Evolutionary conservation across 78 protist genomes (phyloP), one percentile per base, ranked within the genome.

Genomic region (Emiliania huxleyi): DNA sequence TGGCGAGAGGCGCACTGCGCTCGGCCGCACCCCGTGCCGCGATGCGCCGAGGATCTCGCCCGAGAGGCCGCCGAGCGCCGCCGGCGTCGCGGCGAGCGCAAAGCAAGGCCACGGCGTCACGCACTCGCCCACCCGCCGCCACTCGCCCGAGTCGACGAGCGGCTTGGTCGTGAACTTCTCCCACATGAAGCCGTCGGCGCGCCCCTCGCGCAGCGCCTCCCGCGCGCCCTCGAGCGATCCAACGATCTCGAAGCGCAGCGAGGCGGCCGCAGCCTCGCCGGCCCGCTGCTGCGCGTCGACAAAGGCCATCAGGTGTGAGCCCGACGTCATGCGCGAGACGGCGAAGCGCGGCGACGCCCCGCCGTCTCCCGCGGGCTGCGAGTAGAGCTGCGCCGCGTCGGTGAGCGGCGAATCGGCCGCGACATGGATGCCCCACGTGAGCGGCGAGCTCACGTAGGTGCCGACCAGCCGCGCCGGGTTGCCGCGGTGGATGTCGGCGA

Each of bases 161-260:
- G 35, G 40, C 55, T 81, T 81, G 18, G 89, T 44, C 6, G 89
- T 81, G 38, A 44, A 81, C 37, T 42, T 44, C 89, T 81, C 89
- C 89, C 89, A 81, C 89, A 81, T 44, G 89, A 44, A 81, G 56
- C 6, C 56, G 38, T 81, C 89, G 18, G 52, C 89, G 46, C 11
- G 3, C 26, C 85, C 85, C 8, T 77, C 85, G 85, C 44, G 85
- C 33, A 77, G 85, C n/a, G 48, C 42, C 18, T 1, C n/a, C 33
- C 35, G 85, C 49, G 85, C 85, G n/a, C 48, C 85, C 48, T 77
- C 35, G 3, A 77, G 85, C 23, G 22, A 1, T 19, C 46, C n/a
- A 19, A 40, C 85, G 42, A 81, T 23, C 23, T 23, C 89, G 23
- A 81, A 44, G 8, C 0, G 1, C 22, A 81, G 55, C 35, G n/a